A percentile compares a stretch with the other conserved stretches of the same genome.
These are phyloP conservation scores for Lyophyllum atratum DNA, from an alignment of 768 basidiomycete genomes.

Conservation along the genomic window DNA sequence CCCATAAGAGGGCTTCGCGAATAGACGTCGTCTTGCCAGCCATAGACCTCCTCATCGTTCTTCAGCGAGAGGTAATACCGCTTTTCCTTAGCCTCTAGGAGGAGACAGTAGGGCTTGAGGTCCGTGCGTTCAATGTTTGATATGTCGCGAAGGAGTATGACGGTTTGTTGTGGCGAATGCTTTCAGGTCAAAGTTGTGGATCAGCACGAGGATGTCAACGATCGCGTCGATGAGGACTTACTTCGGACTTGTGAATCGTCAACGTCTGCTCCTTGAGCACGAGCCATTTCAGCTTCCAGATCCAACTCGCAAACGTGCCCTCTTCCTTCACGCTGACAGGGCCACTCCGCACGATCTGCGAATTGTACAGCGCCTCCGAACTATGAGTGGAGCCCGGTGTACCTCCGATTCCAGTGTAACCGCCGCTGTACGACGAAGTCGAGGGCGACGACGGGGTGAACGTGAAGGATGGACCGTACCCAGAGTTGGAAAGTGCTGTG, in stretches of 20 bases:
- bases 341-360: constrained; percentile 67
- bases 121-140: constrained; percentile 90
- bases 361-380: constrained; percentile 31
- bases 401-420: constrained; percentile 83
- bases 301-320: constrained; percentile 79
- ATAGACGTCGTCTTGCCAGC: constrained; percentile 98
- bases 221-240: constrained; percentile 37
- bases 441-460: constrained; percentile 52
- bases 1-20: constrained; percentile 90
- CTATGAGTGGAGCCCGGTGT: constrained; percentile 73
- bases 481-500: constrained; percentile 50
- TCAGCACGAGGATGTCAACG: constrained; percentile 5
- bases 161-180: constrained; percentile 57
- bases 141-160: constrained; percentile 75
- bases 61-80: constrained; percentile 82
- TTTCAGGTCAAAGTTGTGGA: constrained; percentile 22
- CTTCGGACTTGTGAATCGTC: constrained; percentile 90
- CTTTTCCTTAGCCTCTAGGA: constrained; percentile 84
- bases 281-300: constrained; percentile 92
- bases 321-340: constrained; percentile 91
- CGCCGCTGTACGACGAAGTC: constrained; percentile 59
- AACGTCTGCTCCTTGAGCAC: constrained; percentile 80
- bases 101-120: constrained; percentile 90
- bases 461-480: constrained; percentile 62
- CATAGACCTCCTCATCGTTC: constrained; percentile 95